phyloP scores from a whole-genome alignment of 257 asterid species.

The Leonotis leonurus region DNA sequence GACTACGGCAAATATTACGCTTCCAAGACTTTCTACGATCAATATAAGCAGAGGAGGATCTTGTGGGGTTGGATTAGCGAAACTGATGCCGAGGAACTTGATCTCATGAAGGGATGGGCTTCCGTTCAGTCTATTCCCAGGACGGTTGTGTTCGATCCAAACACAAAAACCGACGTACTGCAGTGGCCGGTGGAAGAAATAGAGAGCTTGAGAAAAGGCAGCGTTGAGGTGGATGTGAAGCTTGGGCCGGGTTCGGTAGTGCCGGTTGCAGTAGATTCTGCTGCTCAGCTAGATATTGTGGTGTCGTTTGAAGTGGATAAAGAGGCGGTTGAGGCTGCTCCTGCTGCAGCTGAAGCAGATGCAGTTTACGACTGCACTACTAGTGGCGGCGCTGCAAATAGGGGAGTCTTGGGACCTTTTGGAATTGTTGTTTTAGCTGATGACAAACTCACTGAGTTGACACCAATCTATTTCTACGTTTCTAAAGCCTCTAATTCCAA shows the following conservation, averaged over 20 bases:
- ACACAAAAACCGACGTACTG: conserved; percentile 51
- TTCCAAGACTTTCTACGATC: conserved; percentile 76
- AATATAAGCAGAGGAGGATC: conserved; percentile 44
- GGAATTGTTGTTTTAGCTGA: conserved; percentile 63
- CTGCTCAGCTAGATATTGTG: conserved; percentile 59
- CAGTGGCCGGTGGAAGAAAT: conserved; percentile 87
- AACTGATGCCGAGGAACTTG: conserved; percentile 53
- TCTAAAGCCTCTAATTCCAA: conserved; percentile 42
- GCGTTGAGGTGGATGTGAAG: conserved; percentile 28
- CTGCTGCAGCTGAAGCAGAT: conserved; percentile 20
- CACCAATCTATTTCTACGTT: conserved; percentile 64
- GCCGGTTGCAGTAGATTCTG: conserved; percentile 36
- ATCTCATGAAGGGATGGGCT: conserved; percentile 66
- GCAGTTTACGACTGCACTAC: conserved; percentile 38
- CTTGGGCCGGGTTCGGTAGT: conserved; percentile 64
- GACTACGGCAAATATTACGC: conserved; percentile 78
- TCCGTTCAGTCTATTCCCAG: conserved; percentile 72
- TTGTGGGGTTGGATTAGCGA: conserved; percentile 83
- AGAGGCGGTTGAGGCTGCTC: conserved; percentile 19
- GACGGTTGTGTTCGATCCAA: conserved; percentile 50
- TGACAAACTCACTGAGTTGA: conserved; percentile 36
- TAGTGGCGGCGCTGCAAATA: conserved; percentile 51
- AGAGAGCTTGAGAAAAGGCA: conserved; percentile 56
- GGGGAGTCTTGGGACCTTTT: conserved; percentile 71
- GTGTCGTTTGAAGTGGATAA: conserved; percentile 49